Evolutionary conservation across 1,139 yeast species (phyloP), one percentile per base, ranked within the genome.

Genomic region (Zygosaccharomyces sapae): DNA sequence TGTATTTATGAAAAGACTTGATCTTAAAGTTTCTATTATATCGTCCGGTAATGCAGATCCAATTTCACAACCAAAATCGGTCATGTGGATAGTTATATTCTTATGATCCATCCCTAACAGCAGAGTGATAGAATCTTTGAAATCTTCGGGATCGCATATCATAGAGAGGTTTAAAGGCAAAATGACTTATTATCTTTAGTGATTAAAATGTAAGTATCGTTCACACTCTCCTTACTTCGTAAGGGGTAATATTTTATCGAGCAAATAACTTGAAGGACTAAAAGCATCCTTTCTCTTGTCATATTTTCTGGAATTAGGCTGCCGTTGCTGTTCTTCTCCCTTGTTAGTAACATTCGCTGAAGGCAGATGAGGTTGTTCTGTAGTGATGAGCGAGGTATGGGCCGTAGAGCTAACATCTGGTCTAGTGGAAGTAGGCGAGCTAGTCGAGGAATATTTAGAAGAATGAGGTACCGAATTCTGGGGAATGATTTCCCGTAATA

Each of bases 11-110:
- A 71, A 71, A 12, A 69, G 53, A 4, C 69, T 57, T 1, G 61
- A 56, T 1, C 71, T 56, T 1, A 82, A 57, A 2, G 68, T 61
- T 30, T 74, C 73, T 33, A 86, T 71, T 1, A 81, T 70, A 1
- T 64, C 61, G 45, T 77, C 80, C 41, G 73, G 74, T 16, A 88
- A 65, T 0, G 81, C 73, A 3, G 72, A 77, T 4, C 95, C 96
- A 39, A 79, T 78, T 3, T 71, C 72, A 41, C 81, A 74, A 12
- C 80, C 79, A 62, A 82, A 80, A 41, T 88, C 95, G 0, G 95
- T 86, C 53, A 88, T 66, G 57, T 83, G 89, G 41, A 83, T 71
- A 0, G 80, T 67, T 29, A 79, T 66, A 0, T 77, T 77, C 4
- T 59, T 65, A 9, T 72, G 69, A 5, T 70, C 65, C 13, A 81